phyloP scores from a whole-genome alignment of 495 filamentous ascomycete species.

The Talaromyces thailandensis region DNA sequence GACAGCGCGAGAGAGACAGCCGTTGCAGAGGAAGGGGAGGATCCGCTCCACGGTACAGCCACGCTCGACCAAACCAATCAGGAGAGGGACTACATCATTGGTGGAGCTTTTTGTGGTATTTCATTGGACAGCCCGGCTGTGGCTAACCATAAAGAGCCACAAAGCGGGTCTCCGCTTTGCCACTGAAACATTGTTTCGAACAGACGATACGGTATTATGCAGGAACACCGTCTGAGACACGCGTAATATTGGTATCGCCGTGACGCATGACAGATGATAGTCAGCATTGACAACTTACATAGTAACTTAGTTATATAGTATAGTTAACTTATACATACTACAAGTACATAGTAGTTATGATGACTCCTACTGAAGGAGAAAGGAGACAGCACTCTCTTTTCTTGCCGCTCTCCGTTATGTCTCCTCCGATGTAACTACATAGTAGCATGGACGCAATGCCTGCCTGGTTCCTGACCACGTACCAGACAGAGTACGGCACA shows the following conservation, averaged over 20 bases:
- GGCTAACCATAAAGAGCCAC: neutral
- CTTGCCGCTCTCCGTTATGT: too few relatives aligned
- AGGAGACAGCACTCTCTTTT: neutral
- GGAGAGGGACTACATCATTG: neutral
- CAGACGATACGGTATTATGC: neutral
- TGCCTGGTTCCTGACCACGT: neutral
- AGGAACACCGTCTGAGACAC: neutral
- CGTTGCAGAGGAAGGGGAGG: neutral
- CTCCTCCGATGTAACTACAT: too few relatives aligned
- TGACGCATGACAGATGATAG: neutral
- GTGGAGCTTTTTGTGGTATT: neutral
- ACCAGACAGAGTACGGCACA: neutral
- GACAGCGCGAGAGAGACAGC: neutral
- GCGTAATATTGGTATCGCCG: neutral
- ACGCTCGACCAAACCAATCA: neutral
- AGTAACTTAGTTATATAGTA: too few relatives aligned
- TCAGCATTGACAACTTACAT: too few relatives aligned
- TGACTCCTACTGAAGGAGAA: neutral
- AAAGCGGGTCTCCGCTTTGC: neutral
- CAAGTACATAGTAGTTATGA: too few relatives aligned
- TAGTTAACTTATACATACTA: too few relatives aligned
- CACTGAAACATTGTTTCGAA: neutral
- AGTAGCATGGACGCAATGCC: too few relatives aligned
- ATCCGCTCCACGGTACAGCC: constrained; percentile 2
- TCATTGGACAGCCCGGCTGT: neutral